Percentiles rank a stretch among this genome's conserved stretches.
These are phyloP conservation scores for Pisolithus marmoratus DNA, from an alignment of 768 basidiomycete species.

Conservation along the genomic window DNA sequence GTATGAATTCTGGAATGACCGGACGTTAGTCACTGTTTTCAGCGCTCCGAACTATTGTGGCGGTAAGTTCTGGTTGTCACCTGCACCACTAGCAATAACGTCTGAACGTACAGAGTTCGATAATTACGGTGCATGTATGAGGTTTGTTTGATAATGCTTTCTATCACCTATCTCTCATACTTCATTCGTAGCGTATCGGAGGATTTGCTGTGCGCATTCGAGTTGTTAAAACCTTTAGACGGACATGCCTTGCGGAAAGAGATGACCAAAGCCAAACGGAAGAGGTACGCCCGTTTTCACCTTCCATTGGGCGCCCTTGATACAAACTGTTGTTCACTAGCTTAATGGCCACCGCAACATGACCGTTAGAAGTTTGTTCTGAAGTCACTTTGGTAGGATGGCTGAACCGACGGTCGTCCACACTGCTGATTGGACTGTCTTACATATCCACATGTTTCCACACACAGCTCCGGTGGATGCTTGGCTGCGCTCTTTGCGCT, in stretches of 20 bases:
- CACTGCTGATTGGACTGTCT: conserved; percentile 8
- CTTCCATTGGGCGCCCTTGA: background rate
- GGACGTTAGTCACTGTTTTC: conserved; percentile 97
- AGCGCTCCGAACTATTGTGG: conserved; percentile 97
- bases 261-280: conserved; percentile 98
- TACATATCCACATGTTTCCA: background rate
- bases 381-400: conserved; percentile 1
- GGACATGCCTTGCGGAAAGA: conserved; percentile 93
- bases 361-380: conserved; percentile 4
- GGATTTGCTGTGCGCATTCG: conserved; percentile 95
- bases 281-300: conserved; percentile 53
- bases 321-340: conserved; percentile 11
- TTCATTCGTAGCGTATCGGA: conserved; percentile 72
- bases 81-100: conserved; percentile 10
- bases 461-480: background rate
- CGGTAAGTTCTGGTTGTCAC: conserved; percentile 49
- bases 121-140: conserved; percentile 95
- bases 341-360: conserved; percentile 31
- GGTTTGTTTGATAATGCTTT: conserved; percentile 37
- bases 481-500: conserved; percentile 8
- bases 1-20: conserved; percentile 99
- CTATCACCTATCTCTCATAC: conserved; percentile 7
- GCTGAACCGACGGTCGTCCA: conserved; percentile 2
- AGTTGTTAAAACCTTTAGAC: conserved; percentile 92
- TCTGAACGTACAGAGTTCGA: conserved; percentile 65